Evolutionary conservation across 1,139 yeast species (phyloP), one percentile per base, ranked within the genome.

Genomic region (Suhomyces bolitotheri): DNA sequence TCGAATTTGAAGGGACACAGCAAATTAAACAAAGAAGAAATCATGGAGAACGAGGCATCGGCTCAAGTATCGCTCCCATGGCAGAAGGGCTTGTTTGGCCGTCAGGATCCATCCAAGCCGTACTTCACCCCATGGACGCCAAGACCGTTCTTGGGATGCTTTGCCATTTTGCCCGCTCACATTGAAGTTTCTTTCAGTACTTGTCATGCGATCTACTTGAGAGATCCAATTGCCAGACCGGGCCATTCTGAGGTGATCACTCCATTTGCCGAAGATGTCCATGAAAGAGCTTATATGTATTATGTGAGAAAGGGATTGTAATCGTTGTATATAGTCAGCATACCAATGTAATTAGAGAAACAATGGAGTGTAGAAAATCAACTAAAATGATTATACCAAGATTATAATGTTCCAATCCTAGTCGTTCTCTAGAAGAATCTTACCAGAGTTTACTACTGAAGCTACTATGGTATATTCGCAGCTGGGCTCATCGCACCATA

Each of bases 71-170:
- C 62, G 22, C 66, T 85, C 38, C 92, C 92, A 44, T 83, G 89
- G 89, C 94, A 85, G 62, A 69, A 73, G 40, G 77, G 80, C 33
- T 72, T 82, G 47, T 88, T 74, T 58, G 97, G 97, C 15, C 82
- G 95, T 54, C 64, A 78, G 48, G 83, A 87, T 38, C 82, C 90
- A 11, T 54, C 71, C 23, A 88, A 84, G 66, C 78, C 90, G 7
- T 92, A 83, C 63, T 92, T 92, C 68, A 88, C 97, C 7, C 98
- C 98, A 36, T 92, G 97, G 97, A 75, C 82, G 40, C 95, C 97
- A 44, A 82, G 96, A 64, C 95, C 92, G 27, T 92, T 90, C 63
- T 65, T 92, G 46, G 90, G 96, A 4, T 94, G 96, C 30, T 88
- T 90, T 62, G 94, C 97, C 11, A 76, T 92, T 42, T 75, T 88